Evolutionary conservation across 495 filamentous ascomycete genomes (phyloP), one percentile per base, ranked within the genome.

Genomic region (Aspergillus baeticus): DNA sequence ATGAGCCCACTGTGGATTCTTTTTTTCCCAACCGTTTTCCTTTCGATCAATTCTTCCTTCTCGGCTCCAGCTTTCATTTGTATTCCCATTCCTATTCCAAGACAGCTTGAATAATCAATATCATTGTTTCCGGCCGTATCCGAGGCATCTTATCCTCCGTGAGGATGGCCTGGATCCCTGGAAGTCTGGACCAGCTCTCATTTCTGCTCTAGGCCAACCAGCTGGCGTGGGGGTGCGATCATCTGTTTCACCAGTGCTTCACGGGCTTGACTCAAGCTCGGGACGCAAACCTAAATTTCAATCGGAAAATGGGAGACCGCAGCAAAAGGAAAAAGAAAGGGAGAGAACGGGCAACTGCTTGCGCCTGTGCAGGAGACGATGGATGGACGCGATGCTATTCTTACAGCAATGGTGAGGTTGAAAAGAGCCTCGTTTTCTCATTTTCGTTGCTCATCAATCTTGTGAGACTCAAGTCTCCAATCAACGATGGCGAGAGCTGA

Each of bases 161-260:
- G 55, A 35, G 26, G 23, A 39, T 52, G 33, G 37, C 35, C 17
- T 47, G 52, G 41, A 41, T 41, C 34, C 39, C 31, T 50, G 45
- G 37, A 44, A 45, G 23, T 47, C 21, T 39, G 38, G 18, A 23
- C 48, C 51, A 55, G 41, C 49, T 53, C 8, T 61, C 59, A 61
- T 61, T 53, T 61, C 46, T 54, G 23, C 34, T 34, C 36, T 44
- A 13, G 52, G 46, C 47, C 54, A 34, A 41, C 48, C 49, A 51
- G 29, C 47, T 17, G 8, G 54, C 55, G 48, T 57, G 49, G 57
- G 43, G 44, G 44, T 59, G 42, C 20, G 48, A 54, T 57, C 35
- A 50, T 51, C 54, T 46, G 59, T 61, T 61, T 61, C 59, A 61
- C 59, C 59, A 61, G 48, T 61, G 59, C 59, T 56, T 61, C 58